phyloP scores from a whole-genome alignment of 257 asterid species.

The Pogostemon cablin region DNA sequence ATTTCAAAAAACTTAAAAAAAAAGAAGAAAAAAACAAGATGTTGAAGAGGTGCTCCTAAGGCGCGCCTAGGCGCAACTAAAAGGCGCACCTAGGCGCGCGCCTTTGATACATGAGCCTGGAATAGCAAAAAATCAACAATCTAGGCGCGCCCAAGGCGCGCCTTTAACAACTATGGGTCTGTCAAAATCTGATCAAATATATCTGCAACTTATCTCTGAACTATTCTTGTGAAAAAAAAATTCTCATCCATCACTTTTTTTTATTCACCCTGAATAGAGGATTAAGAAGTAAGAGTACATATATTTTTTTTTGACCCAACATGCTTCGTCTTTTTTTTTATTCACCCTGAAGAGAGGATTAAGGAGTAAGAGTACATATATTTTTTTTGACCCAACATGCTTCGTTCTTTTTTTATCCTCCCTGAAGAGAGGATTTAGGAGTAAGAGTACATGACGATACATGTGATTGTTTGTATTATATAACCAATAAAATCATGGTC shows the following conservation, averaged over 20 bases:
- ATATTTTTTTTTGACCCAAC: neutral
- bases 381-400: neutral
- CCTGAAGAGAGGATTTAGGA: neutral
- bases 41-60: too few relatives aligned
- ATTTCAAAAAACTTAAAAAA: too few relatives aligned
- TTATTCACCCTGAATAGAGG: neutral
- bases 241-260: neutral
- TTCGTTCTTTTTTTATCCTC: neutral
- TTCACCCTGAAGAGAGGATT: neutral
- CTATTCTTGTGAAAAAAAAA: neutral
- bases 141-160: too few relatives aligned
- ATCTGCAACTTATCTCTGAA: neutral
- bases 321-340: neutral
- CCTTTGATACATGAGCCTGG: too few relatives aligned
- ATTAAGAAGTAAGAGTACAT: neutral
- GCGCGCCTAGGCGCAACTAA: too few relatives aligned
- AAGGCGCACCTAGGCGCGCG: too few relatives aligned
- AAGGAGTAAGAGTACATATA: neutral
- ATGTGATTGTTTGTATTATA: constrained; percentile 19
- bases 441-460: neutral
- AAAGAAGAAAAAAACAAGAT: too few relatives aligned
- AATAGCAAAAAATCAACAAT: too few relatives aligned
- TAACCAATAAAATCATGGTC: constrained; percentile 10
- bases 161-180: neutral
- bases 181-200: constrained; percentile 11